phyloP scores from a whole-genome alignment of 1,139 yeast genomes.

The Kurtzmaniella natalensis region DNA sequence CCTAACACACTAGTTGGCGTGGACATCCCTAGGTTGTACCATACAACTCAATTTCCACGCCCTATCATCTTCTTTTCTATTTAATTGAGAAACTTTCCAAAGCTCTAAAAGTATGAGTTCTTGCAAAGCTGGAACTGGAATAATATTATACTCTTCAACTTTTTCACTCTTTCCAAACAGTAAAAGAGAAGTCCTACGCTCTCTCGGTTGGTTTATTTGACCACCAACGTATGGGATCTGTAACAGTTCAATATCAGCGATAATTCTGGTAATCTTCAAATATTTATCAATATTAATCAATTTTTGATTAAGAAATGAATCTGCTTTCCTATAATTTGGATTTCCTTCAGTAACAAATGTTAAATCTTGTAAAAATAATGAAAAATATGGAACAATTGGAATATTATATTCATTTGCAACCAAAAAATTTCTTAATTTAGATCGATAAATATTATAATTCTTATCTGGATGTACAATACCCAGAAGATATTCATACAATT shows the following conservation, averaged over 20 bases:
- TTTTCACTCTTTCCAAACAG: slow-evolving; percentile 12
- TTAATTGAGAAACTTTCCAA: slow-evolving; percentile 64
- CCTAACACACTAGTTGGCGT: no score
- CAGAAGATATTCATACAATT: slow-evolving; percentile 61
- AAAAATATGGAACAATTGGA: slow-evolving; percentile 84
- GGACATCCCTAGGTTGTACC: slow-evolving; percentile 39
- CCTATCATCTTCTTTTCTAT: slow-evolving; percentile 58
- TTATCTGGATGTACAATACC: slow-evolving; percentile 79
- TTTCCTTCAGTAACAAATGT: slow-evolving; percentile 89
- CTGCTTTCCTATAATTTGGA: slow-evolving; percentile 59
- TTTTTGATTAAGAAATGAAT: slow-evolving; percentile 53
- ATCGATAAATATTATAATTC: slow-evolving; percentile 73
- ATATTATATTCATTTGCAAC: slow-evolving; percentile 48
- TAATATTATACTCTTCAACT: slow-evolving; percentile 30
- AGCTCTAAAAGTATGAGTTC: slow-evolving; percentile 64
- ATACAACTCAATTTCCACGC: slow-evolving; percentile 68
- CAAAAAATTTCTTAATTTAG: slow-evolving; percentile 57
- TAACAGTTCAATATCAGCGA: slow-evolving; percentile 74
- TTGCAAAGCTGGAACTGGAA: slow-evolving; percentile 48
- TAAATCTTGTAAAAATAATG: slow-evolving; percentile 78
- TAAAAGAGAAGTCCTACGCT: slow-evolving; percentile 19
- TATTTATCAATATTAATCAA: slow-evolving; percentile 82
- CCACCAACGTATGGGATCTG: slow-evolving; percentile 54
- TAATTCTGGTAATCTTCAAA: slow-evolving; percentile 64
- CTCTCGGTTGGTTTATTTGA: slow-evolving; percentile 8